A percentile compares a stretch with the other conserved stretches of the same genome.
Conservation (phyloP, 140 eudicot species). For the Oenanthe javanica region DNA sequence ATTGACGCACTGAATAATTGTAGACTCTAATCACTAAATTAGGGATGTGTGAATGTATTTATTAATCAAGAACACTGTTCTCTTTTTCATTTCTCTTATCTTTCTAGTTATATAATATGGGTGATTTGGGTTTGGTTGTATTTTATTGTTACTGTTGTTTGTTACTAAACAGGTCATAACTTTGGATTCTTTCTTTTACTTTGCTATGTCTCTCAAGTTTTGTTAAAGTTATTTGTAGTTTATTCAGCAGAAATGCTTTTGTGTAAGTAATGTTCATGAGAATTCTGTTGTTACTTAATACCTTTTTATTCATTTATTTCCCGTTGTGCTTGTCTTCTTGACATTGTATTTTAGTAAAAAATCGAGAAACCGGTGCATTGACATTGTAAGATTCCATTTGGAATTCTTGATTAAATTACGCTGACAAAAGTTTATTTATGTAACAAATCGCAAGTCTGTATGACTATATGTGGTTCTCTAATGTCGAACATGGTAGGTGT, state of each 20-base stretch:
- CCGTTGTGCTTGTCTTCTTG: background rate
- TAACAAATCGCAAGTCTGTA: background rate
- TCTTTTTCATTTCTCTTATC: slow-evolving; percentile 25
- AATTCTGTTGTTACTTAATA: background rate
- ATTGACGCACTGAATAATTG: slow-evolving; percentile 41
- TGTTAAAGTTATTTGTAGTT: slow-evolving; percentile 7
- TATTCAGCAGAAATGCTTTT: slow-evolving; percentile 1
- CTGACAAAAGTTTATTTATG: background rate
- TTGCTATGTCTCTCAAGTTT: slow-evolving; percentile 6
- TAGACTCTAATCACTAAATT: slow-evolving; percentile 21
- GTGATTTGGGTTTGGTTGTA: slow-evolving; percentile 43
- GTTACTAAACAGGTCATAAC: slow-evolving; percentile 40
- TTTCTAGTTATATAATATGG: slow-evolving; percentile 40
- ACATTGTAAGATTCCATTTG: background rate
- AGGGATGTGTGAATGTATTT: slow-evolving; percentile 69
- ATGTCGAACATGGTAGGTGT: background rate
- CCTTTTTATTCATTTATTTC: background rate
- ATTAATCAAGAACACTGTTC: slow-evolving; percentile 35
- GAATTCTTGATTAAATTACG: background rate
- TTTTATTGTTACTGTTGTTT: slow-evolving; percentile 28
- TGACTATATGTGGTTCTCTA: background rate
- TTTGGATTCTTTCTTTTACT: slow-evolving; percentile 7
- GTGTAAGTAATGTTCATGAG: background rate
- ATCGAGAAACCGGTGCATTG: background rate
- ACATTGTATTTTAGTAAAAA: background rate